Percentiles rank a stretch among this genome's conserved stretches.
Evolutionary conservation across 495 filamentous ascomycete species (phyloP).

Genomic region (Bathelium albidoporum): DNA sequence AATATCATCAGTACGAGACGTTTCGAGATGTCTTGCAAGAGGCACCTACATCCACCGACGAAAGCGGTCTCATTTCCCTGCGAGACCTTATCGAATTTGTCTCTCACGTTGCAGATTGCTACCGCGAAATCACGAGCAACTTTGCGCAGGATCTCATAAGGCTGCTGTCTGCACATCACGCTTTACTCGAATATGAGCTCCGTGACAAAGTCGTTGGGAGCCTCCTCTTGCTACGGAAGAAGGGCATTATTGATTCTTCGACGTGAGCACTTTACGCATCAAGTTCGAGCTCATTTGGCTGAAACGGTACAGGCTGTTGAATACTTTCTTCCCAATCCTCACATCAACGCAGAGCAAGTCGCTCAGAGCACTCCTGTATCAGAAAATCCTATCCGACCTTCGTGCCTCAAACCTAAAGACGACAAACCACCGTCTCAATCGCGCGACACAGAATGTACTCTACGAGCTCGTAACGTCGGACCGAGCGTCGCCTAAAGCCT

Average conservation of each 20-base stretch:
- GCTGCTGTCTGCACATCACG: constrained; percentile 71
- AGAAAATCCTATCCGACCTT: constrained; percentile 85
- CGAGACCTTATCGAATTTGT: constrained; percentile 81
- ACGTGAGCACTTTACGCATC: constrained; percentile 33
- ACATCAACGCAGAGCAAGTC: constrained; percentile 78
- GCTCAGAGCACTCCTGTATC: constrained; percentile 70
- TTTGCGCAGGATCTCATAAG: constrained; percentile 76
- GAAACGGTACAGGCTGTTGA: constrained; percentile 46
- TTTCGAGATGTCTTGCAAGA: constrained; percentile 83
- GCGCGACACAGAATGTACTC: constrained; percentile 81
- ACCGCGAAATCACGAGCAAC: constrained; percentile 61
- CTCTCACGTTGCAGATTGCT: constrained; percentile 88
- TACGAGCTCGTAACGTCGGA: constrained; percentile 85
- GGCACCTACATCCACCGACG: constrained; percentile 64
- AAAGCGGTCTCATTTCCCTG: constrained; percentile 66
- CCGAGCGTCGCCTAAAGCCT: constrained; percentile 66
- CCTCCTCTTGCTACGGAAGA: constrained; percentile 76
- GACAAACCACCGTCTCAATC: constrained; percentile 84
- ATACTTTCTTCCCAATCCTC: constrained; percentile 86
- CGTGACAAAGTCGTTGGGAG: constrained; percentile 91
- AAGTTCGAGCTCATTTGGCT: not conserved
- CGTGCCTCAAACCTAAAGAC: constrained; percentile 72
- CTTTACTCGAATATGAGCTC: constrained; percentile 64
- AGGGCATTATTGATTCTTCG: constrained; percentile 79
- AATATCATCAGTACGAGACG: constrained; percentile 86